Evolutionary conservation across 2,329 filamentous ascomycete species (phyloP).

Genomic region (Incumbomyces lentus): DNA sequence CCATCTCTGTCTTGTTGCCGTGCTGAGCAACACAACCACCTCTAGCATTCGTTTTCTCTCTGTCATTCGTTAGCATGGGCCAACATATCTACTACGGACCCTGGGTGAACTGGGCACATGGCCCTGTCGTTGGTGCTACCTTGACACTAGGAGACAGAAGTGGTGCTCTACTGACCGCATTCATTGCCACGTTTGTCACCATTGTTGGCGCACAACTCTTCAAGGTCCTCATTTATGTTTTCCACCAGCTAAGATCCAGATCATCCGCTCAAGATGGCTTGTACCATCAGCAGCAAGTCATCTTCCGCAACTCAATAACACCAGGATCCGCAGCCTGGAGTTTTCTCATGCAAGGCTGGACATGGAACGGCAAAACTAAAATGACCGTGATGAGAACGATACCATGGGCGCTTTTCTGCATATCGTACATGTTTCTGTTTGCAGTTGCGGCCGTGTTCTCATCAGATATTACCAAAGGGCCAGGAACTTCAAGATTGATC

Average conservation of each 20-base stretch:
- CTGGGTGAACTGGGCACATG: slow-evolving; percentile 23
- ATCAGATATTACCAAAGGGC: slow-evolving; percentile 23
- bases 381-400: slow-evolving; percentile 11
- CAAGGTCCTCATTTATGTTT: slow-evolving; percentile 22
- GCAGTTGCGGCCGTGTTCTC: slow-evolving; percentile 25
- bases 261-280: slow-evolving; percentile 22
- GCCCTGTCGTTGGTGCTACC: slow-evolving; percentile 19
- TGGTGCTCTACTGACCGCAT: slow-evolving; percentile 21
- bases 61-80: neutral
- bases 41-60: neutral
- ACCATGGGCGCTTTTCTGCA: slow-evolving; percentile 19
- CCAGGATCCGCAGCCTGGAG: slow-evolving; percentile 10
- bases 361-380: neutral
- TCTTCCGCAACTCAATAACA: slow-evolving; percentile 24
- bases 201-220: slow-evolving; percentile 22
- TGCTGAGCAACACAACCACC: neutral
- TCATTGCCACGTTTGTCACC: slow-evolving; percentile 23
- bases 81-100: slow-evolving; percentile 19
- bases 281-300: slow-evolving; percentile 26
- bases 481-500: slow-evolving; percentile 26
- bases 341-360: slow-evolving; percentile 10
- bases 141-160: slow-evolving; percentile 19
- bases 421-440: slow-evolving; percentile 20
- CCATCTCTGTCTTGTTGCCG: neutral
- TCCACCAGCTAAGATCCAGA: slow-evolving; percentile 20